phyloP scores from a whole-genome alignment of 805 yeast species.

The Cyberlindnera subsufficiens region DNA sequence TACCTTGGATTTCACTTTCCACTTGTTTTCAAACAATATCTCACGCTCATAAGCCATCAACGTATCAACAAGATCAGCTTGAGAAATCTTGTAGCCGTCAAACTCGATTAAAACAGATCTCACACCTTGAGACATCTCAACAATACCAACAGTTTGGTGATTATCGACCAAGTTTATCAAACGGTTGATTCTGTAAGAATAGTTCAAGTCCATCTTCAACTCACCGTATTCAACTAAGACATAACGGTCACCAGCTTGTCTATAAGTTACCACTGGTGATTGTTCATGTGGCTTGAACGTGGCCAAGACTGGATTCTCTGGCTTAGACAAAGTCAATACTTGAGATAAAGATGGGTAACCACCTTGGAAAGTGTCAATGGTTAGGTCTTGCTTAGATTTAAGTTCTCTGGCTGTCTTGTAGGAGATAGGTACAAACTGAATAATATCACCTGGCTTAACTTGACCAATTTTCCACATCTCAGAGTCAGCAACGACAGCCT shows the following conservation, averaged over 20 bases:
- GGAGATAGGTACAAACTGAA: constrained; percentile 73
- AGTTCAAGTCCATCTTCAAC: constrained; percentile 75
- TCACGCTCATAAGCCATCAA: constrained; percentile 73
- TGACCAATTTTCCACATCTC: constrained; percentile 99
- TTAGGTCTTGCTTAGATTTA: constrained; percentile 53
- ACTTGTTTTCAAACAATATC: constrained; percentile 65
- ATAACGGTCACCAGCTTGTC: constrained; percentile 97
- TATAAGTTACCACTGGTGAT: constrained; percentile 71
- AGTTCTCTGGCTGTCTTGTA: constrained; percentile 63
- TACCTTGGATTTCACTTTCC: constrained; percentile 82
- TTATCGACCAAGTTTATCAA: constrained; percentile 66
- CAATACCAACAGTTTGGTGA: constrained; percentile 68
- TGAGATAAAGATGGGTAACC: constrained; percentile 25
- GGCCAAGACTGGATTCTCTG: constrained; percentile 68
- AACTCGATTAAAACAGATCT: constrained; percentile 89
- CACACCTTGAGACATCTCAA: constrained; percentile 97
- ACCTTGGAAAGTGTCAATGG: constrained; percentile 40
- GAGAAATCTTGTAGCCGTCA: constrained; percentile 58
- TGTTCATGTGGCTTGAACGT: constrained; percentile 39
- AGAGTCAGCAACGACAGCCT: constrained; percentile 91
- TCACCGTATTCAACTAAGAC: constrained; percentile 91
- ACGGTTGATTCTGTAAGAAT: constrained; percentile 79
- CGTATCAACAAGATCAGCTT: constrained; percentile 53
- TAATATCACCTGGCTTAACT: constrained; percentile 87
- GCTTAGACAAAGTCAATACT: constrained; percentile 30